Evolutionary conservation across 2,329 filamentous ascomycete species (phyloP).

Genomic region (Claviceps maximensis): DNA sequence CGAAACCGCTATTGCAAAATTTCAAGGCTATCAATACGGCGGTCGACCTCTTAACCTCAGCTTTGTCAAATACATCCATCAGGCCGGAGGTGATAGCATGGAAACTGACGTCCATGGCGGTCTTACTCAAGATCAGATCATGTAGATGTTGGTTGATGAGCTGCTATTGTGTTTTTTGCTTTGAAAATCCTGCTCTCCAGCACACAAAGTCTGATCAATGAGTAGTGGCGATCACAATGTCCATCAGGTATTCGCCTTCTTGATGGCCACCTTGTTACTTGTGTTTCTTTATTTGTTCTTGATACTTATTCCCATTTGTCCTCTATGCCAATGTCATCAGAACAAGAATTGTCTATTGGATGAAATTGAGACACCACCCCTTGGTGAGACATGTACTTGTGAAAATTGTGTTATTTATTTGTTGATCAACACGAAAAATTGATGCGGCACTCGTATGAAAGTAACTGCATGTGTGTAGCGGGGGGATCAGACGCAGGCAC

Average conservation of each 20-base stretch:
- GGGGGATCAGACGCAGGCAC: too few species aligned
- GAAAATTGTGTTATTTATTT: not conserved
- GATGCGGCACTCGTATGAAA: not conserved
- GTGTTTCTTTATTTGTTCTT: slow-evolving; percentile 15
- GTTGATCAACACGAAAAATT: not conserved
- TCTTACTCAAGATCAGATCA: slow-evolving; percentile 95
- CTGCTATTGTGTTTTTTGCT: not conserved
- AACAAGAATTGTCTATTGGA: not conserved
- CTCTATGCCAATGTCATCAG: not conserved
- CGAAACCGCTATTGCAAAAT: slow-evolving; percentile 90
- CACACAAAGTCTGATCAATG: not conserved
- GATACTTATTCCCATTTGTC: slow-evolving; percentile 24
- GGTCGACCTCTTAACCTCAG: slow-evolving; percentile 85
- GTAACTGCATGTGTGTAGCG: not conserved
- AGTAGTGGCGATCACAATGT: not conserved
- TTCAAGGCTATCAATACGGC: slow-evolving; percentile 95
- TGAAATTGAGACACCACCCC: not conserved
- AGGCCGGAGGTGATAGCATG: slow-evolving; percentile 58
- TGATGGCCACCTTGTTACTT: not conserved
- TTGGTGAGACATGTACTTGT: not conserved
- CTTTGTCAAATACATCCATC: slow-evolving; percentile 84
- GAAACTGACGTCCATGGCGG: slow-evolving; percentile 64
- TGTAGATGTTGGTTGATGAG: slow-evolving; percentile 39
- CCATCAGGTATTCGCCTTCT: not conserved
- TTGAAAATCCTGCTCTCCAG: not conserved